Percentiles rank a stretch among this genome's conserved stretches.
Evolutionary conservation across 805 yeast genomes (phyloP).

Genomic region (Candida easanensis): DNA sequence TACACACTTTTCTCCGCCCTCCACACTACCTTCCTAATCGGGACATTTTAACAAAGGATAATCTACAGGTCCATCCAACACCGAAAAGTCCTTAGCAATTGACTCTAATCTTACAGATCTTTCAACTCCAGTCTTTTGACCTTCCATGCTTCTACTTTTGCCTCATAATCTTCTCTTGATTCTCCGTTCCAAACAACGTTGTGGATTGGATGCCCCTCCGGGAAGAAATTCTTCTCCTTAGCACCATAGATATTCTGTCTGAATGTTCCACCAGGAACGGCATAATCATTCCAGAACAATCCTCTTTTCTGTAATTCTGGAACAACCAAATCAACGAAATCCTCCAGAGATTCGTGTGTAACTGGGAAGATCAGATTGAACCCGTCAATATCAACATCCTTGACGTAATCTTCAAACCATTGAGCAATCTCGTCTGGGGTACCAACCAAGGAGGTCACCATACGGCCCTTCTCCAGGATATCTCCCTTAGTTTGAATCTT

Average conservation of each 20-base stretch:
- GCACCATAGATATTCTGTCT: constrained; percentile 35
- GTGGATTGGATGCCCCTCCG: constrained; percentile 22
- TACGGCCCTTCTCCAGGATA: constrained; percentile 34
- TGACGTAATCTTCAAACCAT: constrained; percentile 37
- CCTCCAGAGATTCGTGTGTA: constrained; percentile 36
- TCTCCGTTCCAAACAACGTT: constrained; percentile 18
- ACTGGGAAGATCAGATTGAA: constrained; percentile 39
- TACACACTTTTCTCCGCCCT: no score
- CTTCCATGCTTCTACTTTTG: constrained; percentile 3
- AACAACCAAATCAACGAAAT: constrained; percentile 35
- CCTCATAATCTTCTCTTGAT: constrained; percentile 23
- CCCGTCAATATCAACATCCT: constrained; percentile 40
- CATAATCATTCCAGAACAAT: constrained; percentile 36
- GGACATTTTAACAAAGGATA: constrained; percentile 3
- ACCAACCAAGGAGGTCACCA: constrained; percentile 32
- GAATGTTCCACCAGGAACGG: constrained; percentile 35
- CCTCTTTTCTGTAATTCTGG: constrained; percentile 37
- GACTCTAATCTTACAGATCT: neutral
- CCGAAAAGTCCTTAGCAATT: no score
- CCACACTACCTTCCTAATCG: no score
- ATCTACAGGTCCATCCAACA: no score
- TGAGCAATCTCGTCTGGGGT: constrained; percentile 38
- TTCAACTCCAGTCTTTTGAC: constrained; percentile 1
- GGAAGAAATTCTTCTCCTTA: constrained; percentile 22
- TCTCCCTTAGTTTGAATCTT: constrained; percentile 26